Evolutionary conservation across 495 filamentous ascomycete genomes (phyloP), one percentile per base, ranked within the genome.

Genomic region (Aspergillus hancockii): DNA sequence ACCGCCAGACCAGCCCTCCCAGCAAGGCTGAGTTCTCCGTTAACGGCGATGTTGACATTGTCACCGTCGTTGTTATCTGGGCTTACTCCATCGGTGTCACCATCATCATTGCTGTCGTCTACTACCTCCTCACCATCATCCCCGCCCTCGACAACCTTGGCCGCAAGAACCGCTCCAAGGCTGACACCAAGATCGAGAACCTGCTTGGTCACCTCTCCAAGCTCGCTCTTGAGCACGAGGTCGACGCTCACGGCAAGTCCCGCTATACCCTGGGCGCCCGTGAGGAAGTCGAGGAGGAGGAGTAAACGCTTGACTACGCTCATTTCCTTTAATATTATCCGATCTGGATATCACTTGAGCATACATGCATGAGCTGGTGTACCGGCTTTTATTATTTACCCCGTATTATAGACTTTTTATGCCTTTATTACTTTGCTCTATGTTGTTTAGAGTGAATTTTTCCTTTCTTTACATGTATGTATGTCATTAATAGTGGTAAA

Each of bases 131-230:
- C 70, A 88, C 86, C 76, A 75, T 81, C 66, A 82, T 90, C 67
- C 74, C 79, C 50, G 83, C 75, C 74, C 82, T 91, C 54, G 83
- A 90, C 79, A 87, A 90, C 75, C 86, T 92, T 60, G 89, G 89
- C 69, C 87, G 89, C 72, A 87, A 88, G 84, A 88, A 85, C 80
- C 84, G 89, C 70, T 86, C 80, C 71, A 80, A 79, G 63, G 82
- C 83, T 63, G 88, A 92, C 72, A 89, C 87, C 68, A 79, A 86
- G 70, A 88, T 91, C 75, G 89, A 92, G 86, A 91, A 92, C 78
- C 86, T 90, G 75, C 81, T 92, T 68, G 81, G 79, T 43, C 86
- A 88, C 71, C 77, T 92, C 47, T 84, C 83, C 79, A 90, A 91
- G 80, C 80, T 91, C 50, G 86, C 89, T 54, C 73, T 91, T 56